Base-by-base conservation (phyloP, 2,329 filamentous ascomycete species). In the Pseudogymnoascus verrucosus region DNA sequence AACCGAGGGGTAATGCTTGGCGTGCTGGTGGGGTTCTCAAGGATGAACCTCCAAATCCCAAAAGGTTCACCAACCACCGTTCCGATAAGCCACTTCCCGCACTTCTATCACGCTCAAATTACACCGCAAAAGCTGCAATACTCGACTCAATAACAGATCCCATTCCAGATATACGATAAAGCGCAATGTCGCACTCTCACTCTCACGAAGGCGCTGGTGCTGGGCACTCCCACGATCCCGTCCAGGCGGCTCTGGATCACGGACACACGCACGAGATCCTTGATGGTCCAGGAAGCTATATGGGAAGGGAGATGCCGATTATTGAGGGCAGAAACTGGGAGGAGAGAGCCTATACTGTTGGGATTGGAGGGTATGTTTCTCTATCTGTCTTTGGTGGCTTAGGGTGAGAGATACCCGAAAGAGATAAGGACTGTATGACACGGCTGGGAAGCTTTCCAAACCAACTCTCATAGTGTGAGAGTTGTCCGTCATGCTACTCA, bases 191-290 rank as follows among this genome's bases (percentile, higher is more conserved):
- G 57, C 77, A 79, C 65, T 72, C 75, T 36, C 86, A 87, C 73
- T 79, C 82, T 5, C 85, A 89, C 75, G 84, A 86, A 64, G 79
- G 79, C 62, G 72, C 71, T 42, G 77, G 80, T 74, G 79, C 80
- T 67, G 77, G 79, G 64, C 81, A 84, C 68, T 79, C 82, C 16
- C 81, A 84, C 73, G 76, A 76, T 57, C 76, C 77, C 40, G 74
- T 74, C 69, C 77, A 79, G 67, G 80, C 82, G 65, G 82, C 81
- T 63, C 81, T 80, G 44, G 89, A 93, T 73, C 95, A 98, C 76
- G 95, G 95, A 71, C 95, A 99, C 79, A 90, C 89, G 1, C 95
- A 98, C 76, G 95, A 98, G 80, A 92, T 98, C 72, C 89, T 97
- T 69, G 89, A 95, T 72, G 93, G 93, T 0, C 95, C 95, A 0